Evolutionary conservation across 2,329 filamentous ascomycete genomes (phyloP).

Genomic region (Botrytis byssoidea): DNA sequence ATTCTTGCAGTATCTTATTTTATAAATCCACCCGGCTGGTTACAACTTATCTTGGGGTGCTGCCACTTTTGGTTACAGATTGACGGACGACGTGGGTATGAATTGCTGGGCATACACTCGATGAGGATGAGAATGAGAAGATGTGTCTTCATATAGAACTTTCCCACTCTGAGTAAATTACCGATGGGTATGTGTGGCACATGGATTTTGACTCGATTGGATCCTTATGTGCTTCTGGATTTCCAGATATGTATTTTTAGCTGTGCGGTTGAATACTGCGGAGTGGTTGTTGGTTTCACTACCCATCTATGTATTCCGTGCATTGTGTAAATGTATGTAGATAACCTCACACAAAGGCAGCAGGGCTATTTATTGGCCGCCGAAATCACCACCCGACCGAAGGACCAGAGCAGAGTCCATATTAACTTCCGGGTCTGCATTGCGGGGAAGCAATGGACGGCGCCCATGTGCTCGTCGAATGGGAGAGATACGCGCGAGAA

Average conservation of each 20-base stretch:
- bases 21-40: not conserved
- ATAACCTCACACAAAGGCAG: not conserved
- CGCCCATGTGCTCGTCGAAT: not conserved
- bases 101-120: not conserved
- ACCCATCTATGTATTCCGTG: not conserved
- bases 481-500: not conserved
- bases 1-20: not conserved
- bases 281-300: not conserved
- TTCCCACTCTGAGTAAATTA: not conserved
- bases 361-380: constrained; percentile 2
- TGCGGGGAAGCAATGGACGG: not conserved
- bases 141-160: not conserved
- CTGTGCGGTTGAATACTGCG: not conserved
- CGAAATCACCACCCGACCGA: not conserved
- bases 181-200: too few relatives aligned
- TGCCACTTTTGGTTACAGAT: not conserved
- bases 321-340: not conserved
- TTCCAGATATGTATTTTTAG: not conserved
- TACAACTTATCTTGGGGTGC: not conserved
- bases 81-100: not conserved
- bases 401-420: not conserved
- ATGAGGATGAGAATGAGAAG: not conserved
- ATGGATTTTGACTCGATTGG: not conserved
- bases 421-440: not conserved
- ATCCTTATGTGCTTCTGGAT: too few relatives aligned